These are phyloP conservation scores for Candida schatavii DNA, from an alignment of 805 yeast genomes.

Conservation along the genomic window DNA sequence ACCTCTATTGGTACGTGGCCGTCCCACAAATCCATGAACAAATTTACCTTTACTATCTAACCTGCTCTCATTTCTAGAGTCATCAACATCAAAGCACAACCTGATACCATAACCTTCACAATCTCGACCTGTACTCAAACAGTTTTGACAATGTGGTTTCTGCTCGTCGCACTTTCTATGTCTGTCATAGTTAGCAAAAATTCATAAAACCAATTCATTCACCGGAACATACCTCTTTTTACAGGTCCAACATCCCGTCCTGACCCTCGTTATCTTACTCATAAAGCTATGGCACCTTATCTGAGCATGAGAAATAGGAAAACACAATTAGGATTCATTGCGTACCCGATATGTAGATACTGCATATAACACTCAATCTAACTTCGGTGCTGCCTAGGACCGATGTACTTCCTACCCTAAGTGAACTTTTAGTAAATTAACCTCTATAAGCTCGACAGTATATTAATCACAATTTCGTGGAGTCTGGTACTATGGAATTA, in stretches of 20 bases:
- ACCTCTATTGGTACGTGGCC: constrained; percentile 26
- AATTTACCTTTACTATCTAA: constrained; percentile 27
- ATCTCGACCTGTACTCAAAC: constrained; percentile 38
- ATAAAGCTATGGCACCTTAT: too few relatives aligned
- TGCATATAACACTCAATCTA: too few relatives aligned
- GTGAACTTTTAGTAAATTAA: too few relatives aligned
- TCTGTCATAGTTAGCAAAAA: constrained; percentile 25
- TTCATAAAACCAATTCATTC: not conserved
- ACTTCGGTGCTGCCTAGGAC: too few relatives aligned
- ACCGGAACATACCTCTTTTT: constrained; percentile 39
- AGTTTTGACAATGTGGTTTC: constrained; percentile 50
- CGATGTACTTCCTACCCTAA: too few relatives aligned
- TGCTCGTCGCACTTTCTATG: constrained; percentile 57
- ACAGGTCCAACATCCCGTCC: constrained; percentile 61
- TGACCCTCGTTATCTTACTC: constrained; percentile 46
- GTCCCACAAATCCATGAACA: constrained; percentile 42
- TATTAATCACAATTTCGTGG: too few relatives aligned
- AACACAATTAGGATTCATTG: too few relatives aligned
- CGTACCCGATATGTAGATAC: too few relatives aligned
- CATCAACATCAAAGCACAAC: constrained; percentile 51
- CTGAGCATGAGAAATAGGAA: too few relatives aligned
- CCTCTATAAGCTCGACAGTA: too few relatives aligned
- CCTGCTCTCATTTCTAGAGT: constrained; percentile 29
- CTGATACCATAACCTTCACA: constrained; percentile 53
- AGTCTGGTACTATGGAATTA: too few relatives aligned